Conservation (phyloP, 495 filamentous ascomycete genomes). For the Daldinia decipiens region DNA sequence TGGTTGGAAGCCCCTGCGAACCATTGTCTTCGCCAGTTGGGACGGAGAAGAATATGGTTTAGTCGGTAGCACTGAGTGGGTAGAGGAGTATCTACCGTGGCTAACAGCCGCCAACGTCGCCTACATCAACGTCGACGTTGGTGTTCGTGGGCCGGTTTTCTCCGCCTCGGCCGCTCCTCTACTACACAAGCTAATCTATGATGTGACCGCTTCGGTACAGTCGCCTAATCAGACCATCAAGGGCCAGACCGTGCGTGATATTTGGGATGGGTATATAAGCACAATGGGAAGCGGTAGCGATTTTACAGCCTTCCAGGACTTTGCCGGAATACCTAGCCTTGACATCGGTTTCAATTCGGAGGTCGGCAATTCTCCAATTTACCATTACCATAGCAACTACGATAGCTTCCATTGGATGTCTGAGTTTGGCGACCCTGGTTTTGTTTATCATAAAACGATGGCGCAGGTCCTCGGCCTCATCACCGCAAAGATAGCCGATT, state of each 20-base stretch:
- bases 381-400: conserved; percentile 93
- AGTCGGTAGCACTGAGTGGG: conserved; percentile 93
- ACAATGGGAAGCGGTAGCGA: conserved; percentile 87
- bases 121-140: conserved; percentile 91
- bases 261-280: conserved; percentile 74
- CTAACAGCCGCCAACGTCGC: conserved; percentile 78
- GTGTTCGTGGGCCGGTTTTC: conserved; percentile 76
- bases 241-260: conserved; percentile 77
- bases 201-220: conserved; percentile 72
- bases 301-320: conserved; percentile 92
- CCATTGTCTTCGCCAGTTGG: conserved; percentile 94
- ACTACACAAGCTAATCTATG: conserved; percentile 77
- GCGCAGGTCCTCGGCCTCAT: conserved; percentile 83
- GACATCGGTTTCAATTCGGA: conserved; percentile 80
- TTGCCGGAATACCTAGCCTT: conserved; percentile 85
- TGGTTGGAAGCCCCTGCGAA: conserved; percentile 91
- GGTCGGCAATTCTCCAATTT: conserved; percentile 57
- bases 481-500: conserved; percentile 80
- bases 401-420: conserved; percentile 92
- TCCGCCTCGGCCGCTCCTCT: conserved; percentile 78
- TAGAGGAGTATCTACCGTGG: conserved; percentile 93
- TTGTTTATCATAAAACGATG: conserved; percentile 81
- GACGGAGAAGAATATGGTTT: conserved; percentile 94
- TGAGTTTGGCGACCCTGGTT: conserved; percentile 82
- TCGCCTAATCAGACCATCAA: conserved; percentile 86